Percentiles rank a stretch among this genome's conserved stretches.
phyloP scores from a whole-genome alignment of 495 filamentous ascomycete species.

The Zalerion maritima region DNA sequence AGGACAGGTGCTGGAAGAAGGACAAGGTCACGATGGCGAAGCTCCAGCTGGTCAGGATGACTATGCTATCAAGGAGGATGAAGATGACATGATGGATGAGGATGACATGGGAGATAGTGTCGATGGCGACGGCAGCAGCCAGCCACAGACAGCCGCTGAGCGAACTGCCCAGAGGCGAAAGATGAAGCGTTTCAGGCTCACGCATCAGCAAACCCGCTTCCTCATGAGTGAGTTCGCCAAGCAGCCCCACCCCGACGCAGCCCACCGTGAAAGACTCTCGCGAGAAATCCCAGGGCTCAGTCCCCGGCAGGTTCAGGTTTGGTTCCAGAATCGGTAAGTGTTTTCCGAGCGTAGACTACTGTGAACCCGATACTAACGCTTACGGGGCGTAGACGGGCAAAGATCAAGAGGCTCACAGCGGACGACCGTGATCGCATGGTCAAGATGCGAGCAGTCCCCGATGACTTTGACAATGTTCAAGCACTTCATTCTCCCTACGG shows the following conservation, averaged over 20 bases:
- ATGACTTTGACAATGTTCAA: constrained; percentile 84
- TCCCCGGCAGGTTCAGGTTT: constrained; percentile 91
- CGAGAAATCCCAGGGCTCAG: constrained; percentile 87
- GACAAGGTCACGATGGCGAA: constrained; percentile 17
- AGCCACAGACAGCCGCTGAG: constrained; percentile 51
- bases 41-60: constrained; percentile 25
- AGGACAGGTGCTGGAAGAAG: constrained; percentile 25
- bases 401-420: constrained; percentile 83
- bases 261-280: constrained; percentile 79
- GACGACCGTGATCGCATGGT: constrained; percentile 92
- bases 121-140: constrained; percentile 26
- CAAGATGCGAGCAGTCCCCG: constrained; percentile 80
- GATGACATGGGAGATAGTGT: constrained; percentile 33
- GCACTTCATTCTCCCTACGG: constrained; percentile 68
- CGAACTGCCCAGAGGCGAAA: constrained; percentile 71
- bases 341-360: constrained; percentile 1
- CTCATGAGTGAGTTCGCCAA: constrained; percentile 95
- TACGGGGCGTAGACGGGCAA: constrained; percentile 53
- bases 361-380: constrained; percentile 14
- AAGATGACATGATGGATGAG: constrained; percentile 37
- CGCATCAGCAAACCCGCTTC: constrained; percentile 92
- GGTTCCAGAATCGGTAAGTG: constrained; percentile 92
- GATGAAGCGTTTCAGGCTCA: constrained; percentile 91
- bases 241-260: constrained; percentile 88
- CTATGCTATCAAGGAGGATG: constrained; percentile 35